Evolutionary conservation across 306 rosid species (phyloP), one percentile per base, ranked within the genome.

Genomic region (Amphicarpaea edgeworthii): DNA sequence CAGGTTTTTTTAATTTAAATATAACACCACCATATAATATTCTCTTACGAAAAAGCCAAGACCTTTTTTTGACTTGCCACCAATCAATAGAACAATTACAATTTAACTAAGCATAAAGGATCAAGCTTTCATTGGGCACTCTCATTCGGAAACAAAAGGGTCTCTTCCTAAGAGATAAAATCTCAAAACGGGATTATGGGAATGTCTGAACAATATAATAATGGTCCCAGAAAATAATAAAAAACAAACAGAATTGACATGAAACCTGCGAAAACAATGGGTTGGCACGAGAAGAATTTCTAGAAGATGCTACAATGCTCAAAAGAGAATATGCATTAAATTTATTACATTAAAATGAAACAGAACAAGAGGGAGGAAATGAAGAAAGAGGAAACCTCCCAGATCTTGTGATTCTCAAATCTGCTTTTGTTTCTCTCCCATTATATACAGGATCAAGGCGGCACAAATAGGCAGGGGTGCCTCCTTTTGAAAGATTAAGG

Each of bases 21-120:
- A 70, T 51, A 76, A 70, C 23, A 30, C 15, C 47, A 71, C 20
- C 45, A 71, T 54, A 70, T 28, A 78, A 50, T 21, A 51, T 68
- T 68, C 75, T 53, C 76, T 46, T 46, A 5, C 0, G 17, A 34
- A 19, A 60, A 50, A 28, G 68, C n/a, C 34, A 50, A 49, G 10
- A 21, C 41, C 28, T 58, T 55, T 58, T 55, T 28, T 45, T 7
- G 12, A 42, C 12, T 53, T 37, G 70, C 8, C 64, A 37, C 8
- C 64, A 37, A 64, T 54, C 57, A 64, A 67, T 50, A 11, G 47
- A 78, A 73, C 75, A 65, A 59, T 65, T 38, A 73, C 75, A 65
- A 59, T 65, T 38, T 12, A 72, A 73, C 16, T 7, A 34, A 23
- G 51, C 70, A 68, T 69, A 43, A 51, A 77, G 41, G 60, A 72